Evolutionary conservation across 179 eudicot genomes (phyloP).

Genomic region (Silene coronaria): DNA sequence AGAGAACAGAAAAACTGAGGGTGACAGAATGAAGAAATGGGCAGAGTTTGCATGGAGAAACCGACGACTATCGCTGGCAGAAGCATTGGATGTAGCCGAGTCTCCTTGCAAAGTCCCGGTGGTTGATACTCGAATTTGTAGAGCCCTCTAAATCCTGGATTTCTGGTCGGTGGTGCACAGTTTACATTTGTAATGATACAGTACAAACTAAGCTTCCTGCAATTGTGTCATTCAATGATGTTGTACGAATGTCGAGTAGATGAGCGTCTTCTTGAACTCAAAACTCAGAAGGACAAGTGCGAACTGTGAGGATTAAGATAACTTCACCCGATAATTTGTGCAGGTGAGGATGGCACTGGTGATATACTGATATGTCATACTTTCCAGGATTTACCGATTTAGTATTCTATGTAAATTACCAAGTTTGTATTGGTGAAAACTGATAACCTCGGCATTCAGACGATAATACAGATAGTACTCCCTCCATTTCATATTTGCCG

Average conservation of each 20-base stretch:
- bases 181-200: background rate
- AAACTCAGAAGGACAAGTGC: background rate
- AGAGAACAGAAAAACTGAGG: slow-evolving; percentile 71
- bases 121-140: slow-evolving; percentile 64
- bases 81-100: slow-evolving; percentile 63
- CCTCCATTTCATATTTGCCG: too few relatives aligned
- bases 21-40: slow-evolving; percentile 75
- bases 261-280: background rate
- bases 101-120: slow-evolving; percentile 58
- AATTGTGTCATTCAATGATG: background rate
- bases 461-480: background rate
- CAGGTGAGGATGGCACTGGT: background rate
- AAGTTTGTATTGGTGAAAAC: background rate
- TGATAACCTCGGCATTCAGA: background rate
- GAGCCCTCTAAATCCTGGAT: slow-evolving; percentile 41
- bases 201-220: slow-evolving; percentile 13
- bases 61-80: slow-evolving; percentile 65
- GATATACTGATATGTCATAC: background rate
- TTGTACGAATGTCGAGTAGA: background rate
- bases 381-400: background rate
- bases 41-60: slow-evolving; percentile 81
- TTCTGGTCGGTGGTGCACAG: slow-evolving; percentile 2
- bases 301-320: background rate
- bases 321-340: background rate
- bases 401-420: background rate